Conservation (phyloP, 2,329 filamentous ascomycete genomes). For the Microdochium trichocladiopsis region DNA sequence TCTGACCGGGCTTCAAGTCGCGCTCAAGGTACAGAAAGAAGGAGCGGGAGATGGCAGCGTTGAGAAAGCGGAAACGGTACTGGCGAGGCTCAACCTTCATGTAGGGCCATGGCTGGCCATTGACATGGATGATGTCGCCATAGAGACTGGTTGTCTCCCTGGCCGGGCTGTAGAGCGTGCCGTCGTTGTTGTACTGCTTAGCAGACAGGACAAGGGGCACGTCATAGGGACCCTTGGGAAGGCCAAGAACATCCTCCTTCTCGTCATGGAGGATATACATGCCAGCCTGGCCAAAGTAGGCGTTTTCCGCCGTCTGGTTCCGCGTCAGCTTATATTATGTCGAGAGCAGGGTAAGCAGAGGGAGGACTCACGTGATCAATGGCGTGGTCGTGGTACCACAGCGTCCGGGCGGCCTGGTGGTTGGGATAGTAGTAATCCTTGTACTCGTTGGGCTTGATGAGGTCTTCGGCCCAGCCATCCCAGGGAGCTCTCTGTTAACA, state of each 20-base stretch:
- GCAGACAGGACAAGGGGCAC: slow-evolving; percentile 41
- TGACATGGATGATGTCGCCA: slow-evolving; percentile 52
- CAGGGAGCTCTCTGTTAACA: no score
- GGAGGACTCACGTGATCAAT: slow-evolving; percentile 20
- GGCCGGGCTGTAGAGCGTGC: slow-evolving; percentile 37
- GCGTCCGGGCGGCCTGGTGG: slow-evolving; percentile 38
- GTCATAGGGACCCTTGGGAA: slow-evolving; percentile 47
- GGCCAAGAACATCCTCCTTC: slow-evolving; percentile 35
- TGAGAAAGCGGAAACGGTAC: slow-evolving; percentile 48
- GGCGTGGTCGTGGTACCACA: slow-evolving; percentile 50
- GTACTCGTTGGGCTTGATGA: slow-evolving; percentile 41
- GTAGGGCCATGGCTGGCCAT: slow-evolving; percentile 52
- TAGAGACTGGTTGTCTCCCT: slow-evolving; percentile 39
- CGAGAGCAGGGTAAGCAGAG: not conserved
- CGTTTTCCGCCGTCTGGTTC: slow-evolving; percentile 43
- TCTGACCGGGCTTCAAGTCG: slow-evolving; percentile 15
- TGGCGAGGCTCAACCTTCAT: slow-evolving; percentile 52
- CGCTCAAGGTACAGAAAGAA: slow-evolving; percentile 39
- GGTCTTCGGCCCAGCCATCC: slow-evolving; percentile 44
- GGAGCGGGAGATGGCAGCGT: slow-evolving; percentile 39
- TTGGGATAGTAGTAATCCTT: slow-evolving; percentile 56
- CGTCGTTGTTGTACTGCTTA: slow-evolving; percentile 44
- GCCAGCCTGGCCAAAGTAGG: slow-evolving; percentile 49
- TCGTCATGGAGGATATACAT: slow-evolving; percentile 46
- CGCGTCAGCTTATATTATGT: slow-evolving; percentile 6